A percentile compares a stretch with the other conserved stretches of the same genome.
Conservation (phyloP, 2,329 filamentous ascomycete genomes). For the Ophiostoma australiae region DNA sequence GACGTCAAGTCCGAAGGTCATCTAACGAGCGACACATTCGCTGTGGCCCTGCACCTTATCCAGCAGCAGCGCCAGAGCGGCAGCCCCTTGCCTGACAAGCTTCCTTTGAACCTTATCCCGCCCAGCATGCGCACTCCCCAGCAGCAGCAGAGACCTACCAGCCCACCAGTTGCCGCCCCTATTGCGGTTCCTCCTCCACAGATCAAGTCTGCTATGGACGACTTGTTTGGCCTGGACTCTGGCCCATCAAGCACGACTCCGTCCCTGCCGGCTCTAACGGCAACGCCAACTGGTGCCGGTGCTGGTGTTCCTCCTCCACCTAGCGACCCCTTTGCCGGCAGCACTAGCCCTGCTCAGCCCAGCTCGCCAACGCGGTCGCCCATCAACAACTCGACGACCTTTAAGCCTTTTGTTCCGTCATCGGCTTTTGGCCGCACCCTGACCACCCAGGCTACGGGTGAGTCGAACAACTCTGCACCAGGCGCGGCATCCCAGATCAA, state of each 20-base stretch:
- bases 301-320: conserved; percentile 53
- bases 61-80: conserved; percentile 74
- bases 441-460: conserved; percentile 70
- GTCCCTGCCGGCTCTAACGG: conserved; percentile 31
- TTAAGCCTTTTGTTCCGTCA: conserved; percentile 88
- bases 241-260: conserved; percentile 44
- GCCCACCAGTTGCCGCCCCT: conserved; percentile 37
- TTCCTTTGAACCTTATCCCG: conserved; percentile 78
- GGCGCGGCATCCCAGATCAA: conserved; percentile 30
- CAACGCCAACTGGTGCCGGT: conserved; percentile 38
- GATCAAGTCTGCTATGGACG: conserved; percentile 71
- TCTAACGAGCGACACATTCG: conserved; percentile 84
- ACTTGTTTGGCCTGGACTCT: conserved; percentile 87
- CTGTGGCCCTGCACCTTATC: conserved; percentile 96
- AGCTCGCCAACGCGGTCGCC: conserved; percentile 52
- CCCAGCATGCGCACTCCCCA: conserved; percentile 74
- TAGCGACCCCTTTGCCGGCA: conserved; percentile 57
- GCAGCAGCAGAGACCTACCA: conserved; percentile 46
- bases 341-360: conserved; percentile 43
- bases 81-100: conserved; percentile 60
- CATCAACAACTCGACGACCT: conserved; percentile 46
- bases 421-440: conserved; percentile 87
- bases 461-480: conserved; percentile 45
- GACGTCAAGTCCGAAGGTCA: conserved; percentile 89
- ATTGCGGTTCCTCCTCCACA: conserved; percentile 37